These are phyloP conservation scores for Naegleria fowleri DNA, from an alignment of 208 protist genomes.

Conservation along the genomic window DNA sequence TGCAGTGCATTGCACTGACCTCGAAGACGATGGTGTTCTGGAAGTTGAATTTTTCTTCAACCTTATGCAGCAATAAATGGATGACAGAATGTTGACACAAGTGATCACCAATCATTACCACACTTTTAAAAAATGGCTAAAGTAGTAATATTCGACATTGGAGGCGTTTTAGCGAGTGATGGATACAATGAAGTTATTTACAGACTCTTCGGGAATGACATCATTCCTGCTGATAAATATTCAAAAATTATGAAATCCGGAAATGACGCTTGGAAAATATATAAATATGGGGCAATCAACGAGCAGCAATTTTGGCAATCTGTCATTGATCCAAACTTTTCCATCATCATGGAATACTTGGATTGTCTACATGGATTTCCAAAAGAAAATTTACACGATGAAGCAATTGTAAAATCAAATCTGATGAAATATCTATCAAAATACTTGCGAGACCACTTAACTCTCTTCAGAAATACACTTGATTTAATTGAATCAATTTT, in stretches of 20 bases:
- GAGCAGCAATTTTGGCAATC: not conserved
- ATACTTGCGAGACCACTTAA: not conserved
- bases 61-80: not conserved
- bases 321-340: not conserved
- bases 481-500: not conserved
- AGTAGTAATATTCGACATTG: not conserved
- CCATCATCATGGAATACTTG: not conserved
- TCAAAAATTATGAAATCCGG: not conserved
- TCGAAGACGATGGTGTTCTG: slow-evolving; percentile 86
- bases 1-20: slow-evolving; percentile 89
- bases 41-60: slow-evolving; percentile 53
- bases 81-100: not conserved
- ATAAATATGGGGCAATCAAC: not conserved
- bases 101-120: not conserved
- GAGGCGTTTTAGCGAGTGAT: not conserved
- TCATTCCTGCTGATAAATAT: not conserved
- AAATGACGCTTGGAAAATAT: not conserved
- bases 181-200: not conserved
- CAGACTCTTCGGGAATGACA: not conserved
- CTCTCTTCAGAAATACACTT: not conserved
- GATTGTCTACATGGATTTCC: not conserved
- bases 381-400: not conserved
- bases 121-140: not conserved
- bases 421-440: not conserved
- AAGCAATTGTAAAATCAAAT: not conserved